Base-by-base conservation (phyloP, 75 land plant species). In the Pinus taeda region DNA sequence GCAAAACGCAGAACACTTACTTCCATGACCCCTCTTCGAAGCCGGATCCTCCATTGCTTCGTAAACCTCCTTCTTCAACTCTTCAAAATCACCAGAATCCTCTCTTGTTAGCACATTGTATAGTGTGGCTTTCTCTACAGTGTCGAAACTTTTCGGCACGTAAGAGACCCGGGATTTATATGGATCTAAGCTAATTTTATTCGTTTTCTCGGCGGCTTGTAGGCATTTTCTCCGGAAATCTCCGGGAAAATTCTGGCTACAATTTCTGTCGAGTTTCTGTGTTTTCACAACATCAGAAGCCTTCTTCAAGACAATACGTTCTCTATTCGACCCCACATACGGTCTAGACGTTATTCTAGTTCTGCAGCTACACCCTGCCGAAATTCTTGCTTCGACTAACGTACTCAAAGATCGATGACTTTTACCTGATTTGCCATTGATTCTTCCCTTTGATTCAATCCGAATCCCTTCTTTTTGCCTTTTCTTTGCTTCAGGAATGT, bases 1-100 rank as follows among this genome's bases (percentile, higher is more conserved):
- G 57, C 74, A 73, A 53, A 73, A 55, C 33, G 74, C 74, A 24
- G 74, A 73, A 56, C 74, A 73, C 45, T 21, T 73, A 14, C 57
- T 22, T 30, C 57, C 15, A 53, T 29, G 18, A 1, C 21, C 26
- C 37, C 8, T 72, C 42, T 69, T 69, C 45, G 17, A 2, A 69
- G 2, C 71, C 15, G 49, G 21, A 33, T 37, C 12, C 45, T 36
- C 11, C 71, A 7, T 3, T 8, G 21, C 6, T 36, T 69, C 71
- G 53, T 45, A 45, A 45, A 45, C 49, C 49, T 45, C 49, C 49
- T 45, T 45, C 49, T 45, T 45, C 49, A 45, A 45, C 49, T 45
- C 49, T 45, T 45, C 49, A 45, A 45, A 45, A 6, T 45, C 49
- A 45, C 49, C 6, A 45, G 49, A 45, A 45, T 45, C 49, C 6